These are phyloP conservation scores for Withania somnifera DNA, from an alignment of 305 asterid species.

Conservation along the genomic window DNA sequence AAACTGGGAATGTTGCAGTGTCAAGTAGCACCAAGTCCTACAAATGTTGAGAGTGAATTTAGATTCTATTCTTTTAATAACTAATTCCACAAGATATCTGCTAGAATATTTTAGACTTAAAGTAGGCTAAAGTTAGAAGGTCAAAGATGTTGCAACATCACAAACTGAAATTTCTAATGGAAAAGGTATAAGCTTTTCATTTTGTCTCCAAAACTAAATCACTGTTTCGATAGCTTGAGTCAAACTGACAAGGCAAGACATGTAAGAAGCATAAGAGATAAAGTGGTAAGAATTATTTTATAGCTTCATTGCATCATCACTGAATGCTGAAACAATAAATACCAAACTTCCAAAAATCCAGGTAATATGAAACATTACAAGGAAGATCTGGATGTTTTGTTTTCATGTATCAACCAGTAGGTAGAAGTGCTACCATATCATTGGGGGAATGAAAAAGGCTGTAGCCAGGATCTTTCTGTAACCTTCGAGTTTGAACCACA, in stretches of 20 bases:
- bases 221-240: not conserved
- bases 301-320: not conserved
- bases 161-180: not conserved
- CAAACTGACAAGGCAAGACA: not conserved
- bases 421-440: not conserved
- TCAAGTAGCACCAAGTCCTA: too few species aligned
- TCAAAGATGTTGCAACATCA: not conserved
- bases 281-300: not conserved
- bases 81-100: not conserved
- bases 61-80: too few species aligned
- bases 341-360: not conserved
- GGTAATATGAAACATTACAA: not conserved
- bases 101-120: not conserved
- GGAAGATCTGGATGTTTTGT: not conserved
- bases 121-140: not conserved
- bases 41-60: too few species aligned
- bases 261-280: not conserved
- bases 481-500: constrained; percentile 17
- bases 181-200: not conserved
- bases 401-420: constrained; percentile 1
- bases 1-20: too few species aligned
- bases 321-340: not conserved
- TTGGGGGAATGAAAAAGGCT: constrained; percentile 16
- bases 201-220: not conserved
- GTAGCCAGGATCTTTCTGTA: constrained; percentile 28